phyloP scores from a whole-genome alignment of 2,329 filamentous ascomycete species.

The Arthrinium puccinioides region DNA sequence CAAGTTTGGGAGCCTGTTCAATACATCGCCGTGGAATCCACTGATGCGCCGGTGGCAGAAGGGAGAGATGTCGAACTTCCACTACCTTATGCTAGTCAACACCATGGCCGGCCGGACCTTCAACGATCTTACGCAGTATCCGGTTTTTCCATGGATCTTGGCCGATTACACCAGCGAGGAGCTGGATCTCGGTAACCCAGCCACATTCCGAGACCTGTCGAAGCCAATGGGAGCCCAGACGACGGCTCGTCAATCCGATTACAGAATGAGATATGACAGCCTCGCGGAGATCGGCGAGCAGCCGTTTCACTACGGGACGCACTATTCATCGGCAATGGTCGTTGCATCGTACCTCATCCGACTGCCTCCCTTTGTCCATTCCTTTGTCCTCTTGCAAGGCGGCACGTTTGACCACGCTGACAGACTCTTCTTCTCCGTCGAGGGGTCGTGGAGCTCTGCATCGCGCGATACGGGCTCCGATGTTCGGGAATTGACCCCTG shows the following conservation, averaged over 20 bases:
- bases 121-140: conserved; percentile 96
- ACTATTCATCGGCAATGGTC: conserved; percentile 99
- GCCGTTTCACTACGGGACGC: conserved; percentile 95
- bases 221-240: conserved; percentile 97
- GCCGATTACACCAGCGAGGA: conserved; percentile 95
- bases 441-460: conserved; percentile 84
- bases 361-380: conserved; percentile 91
- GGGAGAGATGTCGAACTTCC: conserved; percentile 96
- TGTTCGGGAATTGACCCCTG: conserved; percentile 88
- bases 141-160: conserved; percentile 94
- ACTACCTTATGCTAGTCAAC: conserved; percentile 97
- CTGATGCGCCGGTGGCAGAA: conserved; percentile 85
- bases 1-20: conserved; percentile 89
- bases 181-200: conserved; percentile 76
- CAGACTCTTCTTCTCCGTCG: conserved; percentile 87
- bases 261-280: conserved; percentile 76
- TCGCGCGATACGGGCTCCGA: conserved; percentile 88
- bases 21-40: conserved; percentile 71
- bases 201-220: conserved; percentile 81
- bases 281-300: conserved; percentile 89
- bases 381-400: conserved; percentile 90
- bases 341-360: conserved; percentile 94
- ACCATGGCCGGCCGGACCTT: conserved; percentile 96
- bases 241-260: conserved; percentile 65
- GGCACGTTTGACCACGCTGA: conserved; percentile 95